phyloP scores from a whole-genome alignment of 2,329 filamentous ascomycete species.

The Microsporum audouinii region DNA sequence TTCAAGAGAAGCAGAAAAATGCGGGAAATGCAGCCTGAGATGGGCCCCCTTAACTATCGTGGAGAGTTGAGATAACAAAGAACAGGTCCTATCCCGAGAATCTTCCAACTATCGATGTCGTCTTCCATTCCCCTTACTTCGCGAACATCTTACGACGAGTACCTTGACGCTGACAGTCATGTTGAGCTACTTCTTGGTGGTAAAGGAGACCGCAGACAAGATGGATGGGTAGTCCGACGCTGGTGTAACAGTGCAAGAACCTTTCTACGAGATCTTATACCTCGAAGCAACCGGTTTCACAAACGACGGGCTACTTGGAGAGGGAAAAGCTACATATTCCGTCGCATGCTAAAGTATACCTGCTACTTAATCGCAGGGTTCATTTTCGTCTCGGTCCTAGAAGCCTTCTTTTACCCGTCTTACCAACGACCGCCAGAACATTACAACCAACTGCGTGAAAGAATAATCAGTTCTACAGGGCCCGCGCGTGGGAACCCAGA shows the following conservation, averaged over 20 bases:
- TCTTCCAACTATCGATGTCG: too few species aligned
- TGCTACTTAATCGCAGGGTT: background rate
- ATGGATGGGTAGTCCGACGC: background rate
- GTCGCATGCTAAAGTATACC: background rate
- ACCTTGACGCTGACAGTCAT: background rate
- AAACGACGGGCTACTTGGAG: too few species aligned
- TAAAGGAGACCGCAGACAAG: background rate
- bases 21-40: too few species aligned
- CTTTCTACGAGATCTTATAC: background rate
- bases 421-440: slow-evolving; percentile 9
- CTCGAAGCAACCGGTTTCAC: background rate
- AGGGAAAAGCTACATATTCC: too few species aligned
- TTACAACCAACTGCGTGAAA: slow-evolving; percentile 3
- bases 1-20: too few species aligned
- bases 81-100: too few species aligned
- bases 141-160: too few species aligned
- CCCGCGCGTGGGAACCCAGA: slow-evolving; percentile 8
- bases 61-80: too few species aligned
- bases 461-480: background rate
- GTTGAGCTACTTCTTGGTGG: background rate
- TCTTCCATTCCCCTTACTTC: too few species aligned
- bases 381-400: slow-evolving; percentile 4
- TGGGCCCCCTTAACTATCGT: too few species aligned
- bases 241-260: background rate
- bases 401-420: slow-evolving; percentile 8